These are phyloP conservation scores for Pugionium dolabratum DNA, from an alignment of 345 rosid genomes.

Conservation along the genomic window DNA sequence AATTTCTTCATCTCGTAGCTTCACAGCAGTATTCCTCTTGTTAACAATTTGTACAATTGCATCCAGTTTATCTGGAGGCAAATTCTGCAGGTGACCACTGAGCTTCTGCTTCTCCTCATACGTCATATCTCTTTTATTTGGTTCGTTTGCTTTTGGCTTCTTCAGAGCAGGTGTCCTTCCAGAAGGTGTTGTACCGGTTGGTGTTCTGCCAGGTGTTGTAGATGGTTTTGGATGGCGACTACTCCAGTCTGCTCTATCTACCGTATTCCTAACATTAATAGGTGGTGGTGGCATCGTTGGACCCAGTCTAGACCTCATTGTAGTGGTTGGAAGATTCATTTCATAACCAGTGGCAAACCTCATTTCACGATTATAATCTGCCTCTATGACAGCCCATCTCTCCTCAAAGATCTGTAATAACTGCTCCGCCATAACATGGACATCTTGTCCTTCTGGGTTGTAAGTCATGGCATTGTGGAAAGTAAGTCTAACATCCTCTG, in stretches of 20 bases:
- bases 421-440: constrained; percentile 79
- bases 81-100: constrained; percentile 79
- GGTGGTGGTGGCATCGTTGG: constrained; percentile 60
- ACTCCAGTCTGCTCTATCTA: constrained; percentile 79
- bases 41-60: constrained; percentile 89
- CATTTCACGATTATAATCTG: constrained; percentile 72
- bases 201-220: constrained; percentile 56
- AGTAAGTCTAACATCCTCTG: constrained; percentile 98
- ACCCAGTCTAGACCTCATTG: constrained; percentile 60
- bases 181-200: constrained; percentile 68
- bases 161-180: constrained; percentile 80
- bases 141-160: constrained; percentile 98
- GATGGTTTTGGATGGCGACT: constrained; percentile 47
- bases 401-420: constrained; percentile 79
- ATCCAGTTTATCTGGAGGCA: constrained; percentile 94
- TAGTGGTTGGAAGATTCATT: constrained; percentile 54
- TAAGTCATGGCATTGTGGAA: constrained; percentile 93
- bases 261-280: constrained; percentile 73
- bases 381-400: constrained; percentile 77
- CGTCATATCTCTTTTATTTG: constrained; percentile 93
- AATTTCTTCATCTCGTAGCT: constrained; percentile 85
- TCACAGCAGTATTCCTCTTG: constrained; percentile 82
- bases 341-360: constrained; percentile 60
- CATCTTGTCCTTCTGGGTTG: constrained; percentile 98
- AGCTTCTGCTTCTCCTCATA: constrained; percentile 97